Conservation (phyloP, 2,329 filamentous ascomycete genomes). For the Xylaria sp. region DNA sequence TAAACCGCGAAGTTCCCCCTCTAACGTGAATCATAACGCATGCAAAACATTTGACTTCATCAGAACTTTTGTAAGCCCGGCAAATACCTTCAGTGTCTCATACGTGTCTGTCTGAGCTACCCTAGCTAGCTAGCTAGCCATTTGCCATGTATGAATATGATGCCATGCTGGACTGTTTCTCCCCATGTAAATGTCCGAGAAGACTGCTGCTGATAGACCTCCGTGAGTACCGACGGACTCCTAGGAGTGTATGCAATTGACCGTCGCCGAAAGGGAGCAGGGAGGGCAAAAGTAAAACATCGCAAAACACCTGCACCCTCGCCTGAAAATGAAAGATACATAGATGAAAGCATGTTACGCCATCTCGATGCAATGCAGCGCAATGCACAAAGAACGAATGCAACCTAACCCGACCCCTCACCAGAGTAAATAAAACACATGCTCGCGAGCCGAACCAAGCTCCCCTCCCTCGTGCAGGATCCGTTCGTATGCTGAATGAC, state of each 20-base stretch:
- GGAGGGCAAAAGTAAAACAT: background rate
- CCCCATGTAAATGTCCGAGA: background rate
- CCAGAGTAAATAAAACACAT: background rate
- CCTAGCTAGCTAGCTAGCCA: constrained; percentile 16
- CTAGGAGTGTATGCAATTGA: background rate
- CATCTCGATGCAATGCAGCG: constrained; percentile 27
- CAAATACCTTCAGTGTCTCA: constrained; percentile 7
- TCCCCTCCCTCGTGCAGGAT: background rate
- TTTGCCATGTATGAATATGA: background rate
- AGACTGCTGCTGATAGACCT: background rate
- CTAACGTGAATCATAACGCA: constrained; percentile 18
- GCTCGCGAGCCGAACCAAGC: background rate
- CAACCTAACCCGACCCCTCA: background rate
- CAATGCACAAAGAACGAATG: constrained; percentile 8
- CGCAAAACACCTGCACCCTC: background rate
- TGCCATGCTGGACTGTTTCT: background rate
- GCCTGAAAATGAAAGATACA: constrained; percentile 8
- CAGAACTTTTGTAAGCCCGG: background rate
- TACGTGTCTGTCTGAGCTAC: constrained; percentile 17
- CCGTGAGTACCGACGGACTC: background rate
- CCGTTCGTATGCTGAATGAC: constrained; percentile 23
- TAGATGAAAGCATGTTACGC: constrained; percentile 19
- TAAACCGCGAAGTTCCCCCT: background rate
- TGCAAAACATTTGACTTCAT: background rate
- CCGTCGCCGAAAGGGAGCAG: background rate